Evolutionary conservation across 2,329 filamentous ascomycete genomes (phyloP), one percentile per base, ranked within the genome.

Genomic region (Aspergillus sp.): DNA sequence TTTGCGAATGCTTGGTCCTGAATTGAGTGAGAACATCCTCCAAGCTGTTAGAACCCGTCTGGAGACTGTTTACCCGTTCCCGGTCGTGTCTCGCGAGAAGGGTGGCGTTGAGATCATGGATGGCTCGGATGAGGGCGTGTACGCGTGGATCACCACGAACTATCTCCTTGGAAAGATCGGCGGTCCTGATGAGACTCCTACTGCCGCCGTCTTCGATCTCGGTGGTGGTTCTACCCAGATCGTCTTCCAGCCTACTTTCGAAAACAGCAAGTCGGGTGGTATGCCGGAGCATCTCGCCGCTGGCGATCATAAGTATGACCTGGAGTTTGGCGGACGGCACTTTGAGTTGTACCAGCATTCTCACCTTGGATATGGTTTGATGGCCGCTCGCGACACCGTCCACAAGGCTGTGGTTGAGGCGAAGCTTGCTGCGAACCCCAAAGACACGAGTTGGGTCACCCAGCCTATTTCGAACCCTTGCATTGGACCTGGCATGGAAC

Each of bases 81-180:
- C 94, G 0, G 89, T 99, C 40, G 88, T 99, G 51, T 87, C 89
- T 11, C 82, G 85, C 59, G 89, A 90, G 65, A 86, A 93, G 62
- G 85, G 89, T 50, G 94, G 95, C 51, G 90, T 99, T 24, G 84
- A 91, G 57, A 95, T 99, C 71, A 99, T 99, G 94, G 92, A 96
- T 65, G 94, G 94, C 57, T 91, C 89, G 47, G 89, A 96, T 67
- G 94, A 99, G 76, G 94, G 94, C 69, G 93, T 99, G 26, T 99
- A 95, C 69, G 95, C 94, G 49, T 99, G 94, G 94, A 95, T 99
- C 71, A 99, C 94, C 6, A 94, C 91, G 60, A 99, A 99, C 80
- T 99, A 99, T 74, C 87, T 99, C 38, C 84, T 99, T 20, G 93
- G 93, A 66, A 97, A 97, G 78, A 97, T 99, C 72, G 94, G 94